Percentiles rank a stretch among this genome's conserved stretches.
These are phyloP conservation scores for Penicillium italicum DNA, from an alignment of 2,329 filamentous ascomycete species.

Conservation along the genomic window DNA sequence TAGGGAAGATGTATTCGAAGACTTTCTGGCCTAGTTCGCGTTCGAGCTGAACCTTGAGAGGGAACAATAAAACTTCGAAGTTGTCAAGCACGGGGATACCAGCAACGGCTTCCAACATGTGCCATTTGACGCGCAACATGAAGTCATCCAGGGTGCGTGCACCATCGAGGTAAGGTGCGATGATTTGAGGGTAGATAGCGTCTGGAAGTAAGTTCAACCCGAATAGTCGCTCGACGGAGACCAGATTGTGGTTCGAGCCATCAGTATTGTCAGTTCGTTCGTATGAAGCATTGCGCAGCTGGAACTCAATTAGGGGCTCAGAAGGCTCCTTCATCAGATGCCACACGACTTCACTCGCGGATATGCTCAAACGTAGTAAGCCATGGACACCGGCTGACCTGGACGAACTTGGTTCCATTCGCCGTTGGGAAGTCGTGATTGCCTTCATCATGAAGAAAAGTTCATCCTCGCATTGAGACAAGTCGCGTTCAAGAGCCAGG, in stretches of 20 bases:
- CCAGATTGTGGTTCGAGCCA: constrained; percentile 88
- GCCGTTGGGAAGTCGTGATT: constrained; percentile 92
- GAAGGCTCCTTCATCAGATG: constrained; percentile 85
- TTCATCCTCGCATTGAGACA: constrained; percentile 89
- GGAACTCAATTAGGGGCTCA: constrained; percentile 86
- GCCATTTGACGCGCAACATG: constrained; percentile 94
- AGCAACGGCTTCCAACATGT: constrained; percentile 96
- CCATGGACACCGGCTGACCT: constrained; percentile 77
- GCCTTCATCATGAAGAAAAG: constrained; percentile 99
- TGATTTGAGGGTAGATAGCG: constrained; percentile 93
- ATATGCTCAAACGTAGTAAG: constrained; percentile 84
- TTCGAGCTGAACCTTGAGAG: constrained; percentile 89
- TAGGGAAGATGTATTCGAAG: constrained; percentile 97
- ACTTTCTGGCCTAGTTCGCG: constrained; percentile 86
- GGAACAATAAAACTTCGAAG: constrained; percentile 91
- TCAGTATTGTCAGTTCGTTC: constrained; percentile 96
- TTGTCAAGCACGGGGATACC: constrained; percentile 96
- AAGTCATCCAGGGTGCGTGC: constrained; percentile 60
- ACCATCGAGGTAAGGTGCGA: constrained; percentile 78
- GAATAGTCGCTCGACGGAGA: constrained; percentile 82
- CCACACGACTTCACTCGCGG: constrained; percentile 95
- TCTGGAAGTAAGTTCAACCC: constrained; percentile 87
- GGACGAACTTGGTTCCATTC: constrained; percentile 62
- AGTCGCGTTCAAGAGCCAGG: constrained; percentile 80
- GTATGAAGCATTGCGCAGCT: constrained; percentile 85